These are phyloP conservation scores for Trichoderma guizhouense DNA, from an alignment of 2,329 filamentous ascomycete species.

Conservation along the genomic window DNA sequence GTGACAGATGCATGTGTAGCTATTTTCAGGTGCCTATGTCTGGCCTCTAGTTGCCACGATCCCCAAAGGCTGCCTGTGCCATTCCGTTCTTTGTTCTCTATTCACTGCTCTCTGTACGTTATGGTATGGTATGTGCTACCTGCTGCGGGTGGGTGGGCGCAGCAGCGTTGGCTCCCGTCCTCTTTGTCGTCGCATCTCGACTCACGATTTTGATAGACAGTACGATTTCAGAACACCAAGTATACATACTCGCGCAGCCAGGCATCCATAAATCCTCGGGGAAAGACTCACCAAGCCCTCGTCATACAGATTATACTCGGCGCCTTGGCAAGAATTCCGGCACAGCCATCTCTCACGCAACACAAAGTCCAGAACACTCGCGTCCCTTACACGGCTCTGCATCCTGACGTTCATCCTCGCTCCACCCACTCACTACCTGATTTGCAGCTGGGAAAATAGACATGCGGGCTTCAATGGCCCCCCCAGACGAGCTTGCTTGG, in stretches of 20 bases:
- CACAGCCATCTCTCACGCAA: neutral
- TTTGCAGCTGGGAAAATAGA: neutral
- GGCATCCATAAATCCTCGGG: neutral
- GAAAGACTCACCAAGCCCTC: neutral
- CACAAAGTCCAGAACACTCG: neutral
- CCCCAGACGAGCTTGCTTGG: neutral
- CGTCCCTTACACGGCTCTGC: neutral
- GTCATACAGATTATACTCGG: neutral
- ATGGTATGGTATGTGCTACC: neutral
- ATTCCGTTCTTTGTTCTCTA: neutral
- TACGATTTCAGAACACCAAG: neutral
- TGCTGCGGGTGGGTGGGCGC: neutral
- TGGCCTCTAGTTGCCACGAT: neutral
- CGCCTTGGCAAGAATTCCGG: neutral
- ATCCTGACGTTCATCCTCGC: neutral
- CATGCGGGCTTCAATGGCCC: neutral
- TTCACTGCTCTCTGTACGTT: neutral
- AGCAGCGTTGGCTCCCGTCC: neutral
- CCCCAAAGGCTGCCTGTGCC: neutral
- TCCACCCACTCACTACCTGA: neutral
- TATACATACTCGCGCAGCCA: neutral
- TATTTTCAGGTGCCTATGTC: neutral
- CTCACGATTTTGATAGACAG: neutral
- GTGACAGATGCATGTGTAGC: neutral
- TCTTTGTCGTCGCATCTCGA: neutral